Percentiles rank a stretch among this genome's conserved stretches.
Conservation (phyloP, 768 basidiomycete genomes). For the Lactifluus subvellereus region DNA sequence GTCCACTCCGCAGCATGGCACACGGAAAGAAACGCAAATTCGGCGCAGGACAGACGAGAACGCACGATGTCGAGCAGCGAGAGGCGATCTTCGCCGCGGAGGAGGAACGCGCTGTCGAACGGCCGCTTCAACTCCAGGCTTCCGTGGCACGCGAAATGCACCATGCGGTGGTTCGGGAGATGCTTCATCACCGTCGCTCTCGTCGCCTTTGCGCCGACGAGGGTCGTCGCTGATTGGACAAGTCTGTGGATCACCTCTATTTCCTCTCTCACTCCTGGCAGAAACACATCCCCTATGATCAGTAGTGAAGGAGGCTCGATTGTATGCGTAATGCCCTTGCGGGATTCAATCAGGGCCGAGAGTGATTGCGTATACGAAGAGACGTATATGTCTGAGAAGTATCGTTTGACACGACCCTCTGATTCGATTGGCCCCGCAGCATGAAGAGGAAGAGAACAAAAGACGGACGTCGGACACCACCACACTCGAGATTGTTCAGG, state of each 20-base stretch:
- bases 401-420: background rate
- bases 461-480: conserved; percentile 22
- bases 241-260: conserved; percentile 1
- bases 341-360: conserved; percentile 11
- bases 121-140: background rate
- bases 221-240: background rate
- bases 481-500: conserved; percentile 15
- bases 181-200: background rate
- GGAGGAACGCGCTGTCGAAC: conserved; percentile 4
- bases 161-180: background rate
- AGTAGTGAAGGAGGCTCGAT: background rate
- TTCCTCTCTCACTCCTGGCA: conserved; percentile 2
- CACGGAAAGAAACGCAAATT: conserved; percentile 14
- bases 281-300: background rate
- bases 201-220: background rate
- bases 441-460: conserved; percentile 21
- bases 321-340: background rate
- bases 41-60: conserved; percentile 2
- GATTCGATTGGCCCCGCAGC: conserved; percentile 17
- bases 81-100: background rate
- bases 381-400: conserved; percentile 11
- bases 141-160: conserved; percentile 19
- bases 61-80: conserved; percentile 15
- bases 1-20: conserved; percentile 18
- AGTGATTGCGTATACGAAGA: conserved; percentile 20